phyloP scores from a whole-genome alignment of 768 basidiomycete genomes.

The Chalciporus piperatus region DNA sequence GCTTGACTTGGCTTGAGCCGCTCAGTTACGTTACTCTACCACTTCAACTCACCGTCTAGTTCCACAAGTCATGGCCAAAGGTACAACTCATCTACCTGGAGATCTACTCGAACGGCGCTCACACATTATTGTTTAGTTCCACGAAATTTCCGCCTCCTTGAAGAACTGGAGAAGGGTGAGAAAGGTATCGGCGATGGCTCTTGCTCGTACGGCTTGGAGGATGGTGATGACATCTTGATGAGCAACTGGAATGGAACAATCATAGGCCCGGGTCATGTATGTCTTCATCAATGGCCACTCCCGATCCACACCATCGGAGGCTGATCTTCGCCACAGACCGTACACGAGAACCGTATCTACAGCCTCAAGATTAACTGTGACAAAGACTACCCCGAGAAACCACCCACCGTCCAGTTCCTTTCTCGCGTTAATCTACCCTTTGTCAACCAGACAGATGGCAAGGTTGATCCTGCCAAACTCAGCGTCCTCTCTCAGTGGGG shows the following conservation, averaged over 20 bases:
- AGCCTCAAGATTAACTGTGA: slow-evolving; percentile 88
- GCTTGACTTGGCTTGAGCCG: too few species aligned
- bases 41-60: too few species aligned
- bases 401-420: slow-evolving; percentile 80
- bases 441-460: slow-evolving; percentile 71
- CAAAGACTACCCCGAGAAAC: slow-evolving; percentile 67
- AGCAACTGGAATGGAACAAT: slow-evolving; percentile 98
- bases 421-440: slow-evolving; percentile 94
- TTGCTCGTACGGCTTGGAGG: slow-evolving; percentile 95
- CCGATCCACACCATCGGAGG: slow-evolving; percentile 12
- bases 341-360: slow-evolving; percentile 99
- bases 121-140: slow-evolving; percentile 62
- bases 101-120: not conserved
- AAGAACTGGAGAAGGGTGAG: slow-evolving; percentile 99
- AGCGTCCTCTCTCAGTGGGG: slow-evolving; percentile 74
- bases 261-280: slow-evolving; percentile 95
- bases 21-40: too few species aligned
- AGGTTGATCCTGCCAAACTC: slow-evolving; percentile 73
- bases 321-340: slow-evolving; percentile 55
- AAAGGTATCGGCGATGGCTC: slow-evolving; percentile 99
- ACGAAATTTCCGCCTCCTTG: slow-evolving; percentile 92
- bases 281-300: slow-evolving; percentile 27
- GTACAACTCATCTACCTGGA: slow-evolving; percentile 32
- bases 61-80: slow-evolving; percentile 46
- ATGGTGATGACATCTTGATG: slow-evolving; percentile 96